Evolutionary conservation across 805 yeast species (phyloP), one percentile per base, ranked within the genome.

Genomic region (Lachancea mirantina): DNA sequence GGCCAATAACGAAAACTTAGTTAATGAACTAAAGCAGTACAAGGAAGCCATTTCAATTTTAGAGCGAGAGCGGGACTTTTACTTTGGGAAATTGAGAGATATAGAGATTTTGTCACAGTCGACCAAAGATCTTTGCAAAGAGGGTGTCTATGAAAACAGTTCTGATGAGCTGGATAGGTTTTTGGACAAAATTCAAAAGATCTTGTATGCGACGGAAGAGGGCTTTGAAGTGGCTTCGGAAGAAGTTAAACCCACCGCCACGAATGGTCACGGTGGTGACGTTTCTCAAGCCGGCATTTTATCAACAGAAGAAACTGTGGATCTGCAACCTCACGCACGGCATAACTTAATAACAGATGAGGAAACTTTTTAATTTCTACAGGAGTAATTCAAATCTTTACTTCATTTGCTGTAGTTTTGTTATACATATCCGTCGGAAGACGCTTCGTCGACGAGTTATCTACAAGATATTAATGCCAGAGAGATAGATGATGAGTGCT

Each of bases 1-100:
- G 30, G 53, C 46, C 9, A 63, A 67, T 38, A 52, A 72, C n/a
- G 48, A 51, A 6, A 28, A 20, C 5, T 31, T 50, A 33, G 45
- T 47, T 24, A 45, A 65, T 4, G 85, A 83, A 43, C 45, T 74
- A 13, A 65, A 64, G 10, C 84, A 78, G 41, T 69, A 70, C 43
- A 68, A 67, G 38, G 64, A 71, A 14, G 74, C 78, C 9, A 70
- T 78, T 14, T 82, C 77, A 30, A 73, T 78, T 9, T 62, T 84
- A 30, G 84, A 79, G 48, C 72, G 82, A 1, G 96, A 92, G 55
- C 74, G 97, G 41, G 82, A 84, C 55, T 85, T 89, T 50, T 92
- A 92, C 57, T 89, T 84, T 61, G 78, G 81, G 49, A 92, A 89
- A 59, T 64, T 92, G 33, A 70, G 95, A 42, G 94, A 84, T 38